Evolutionary conservation across 148 eudicot genomes (phyloP), one percentile per base, ranked within the genome.

Genomic region (Fagopyrum homotropicum): DNA sequence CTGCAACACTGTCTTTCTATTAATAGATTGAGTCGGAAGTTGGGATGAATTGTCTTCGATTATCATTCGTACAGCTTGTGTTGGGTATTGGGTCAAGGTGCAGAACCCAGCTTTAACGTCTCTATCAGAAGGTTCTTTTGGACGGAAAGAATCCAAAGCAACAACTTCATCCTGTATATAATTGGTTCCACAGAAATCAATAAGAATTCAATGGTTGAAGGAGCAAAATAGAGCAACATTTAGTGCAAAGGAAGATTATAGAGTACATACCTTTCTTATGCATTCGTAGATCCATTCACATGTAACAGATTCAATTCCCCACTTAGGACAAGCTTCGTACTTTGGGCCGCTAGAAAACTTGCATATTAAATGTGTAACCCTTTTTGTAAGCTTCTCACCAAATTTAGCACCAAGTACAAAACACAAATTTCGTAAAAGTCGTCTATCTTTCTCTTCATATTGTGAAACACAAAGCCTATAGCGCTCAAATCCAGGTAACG

Each of bases 211-310:
- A 49, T 66, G 52, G 45, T 14, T 16, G 57, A 64, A 48, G 48
- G 45, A 43, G 51, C 50, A 19, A 22, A 73, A 46, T 12, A 9
- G 66, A 14, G 7, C 49, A 35, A 46, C 40, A 61, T 46, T 35
- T 19, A 29, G 17, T 6, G n/a, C 63, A 50, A 55, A 76, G 69
- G 68, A 74, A 64, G 55, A 61, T 66, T 16, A n/a, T 17, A 19
- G 48, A 51, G 26, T 19, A 81, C 40, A 43, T 76, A 90, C 98
- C 98, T 90, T 88, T 77, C 75, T 86, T 40, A 89, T 81, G 74
- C 97, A 95, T 80, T 92, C 97, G 72, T 83, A 90, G 35, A 95
- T 85, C 98, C 98, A 95, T 81, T 95, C 93, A 73, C 84, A 77
- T 74, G 86, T 89, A 77, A 90, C 85, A 43, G 89, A 52, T 44